Evolutionary conservation across 129 eudicot genomes (phyloP).

Genomic region (Escallonia herrerae): DNA sequence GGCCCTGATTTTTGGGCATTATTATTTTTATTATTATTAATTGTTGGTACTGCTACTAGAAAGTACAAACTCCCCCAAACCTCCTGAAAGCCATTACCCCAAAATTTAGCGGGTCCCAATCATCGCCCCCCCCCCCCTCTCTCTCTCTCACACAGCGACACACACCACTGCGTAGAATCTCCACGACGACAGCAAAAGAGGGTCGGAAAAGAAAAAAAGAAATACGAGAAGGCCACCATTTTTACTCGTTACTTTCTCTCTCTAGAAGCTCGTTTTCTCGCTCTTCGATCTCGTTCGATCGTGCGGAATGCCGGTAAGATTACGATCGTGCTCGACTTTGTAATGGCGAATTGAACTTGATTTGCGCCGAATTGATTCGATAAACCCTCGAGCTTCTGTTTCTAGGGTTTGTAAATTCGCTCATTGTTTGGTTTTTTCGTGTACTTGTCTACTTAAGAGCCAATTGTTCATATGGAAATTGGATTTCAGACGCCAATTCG

Average conservation of each 20-base stretch:
- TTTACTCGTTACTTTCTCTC: background rate
- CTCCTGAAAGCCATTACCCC: no score
- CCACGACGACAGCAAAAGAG: background rate
- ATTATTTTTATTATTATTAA: no score
- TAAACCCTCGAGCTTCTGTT: conserved; percentile 24
- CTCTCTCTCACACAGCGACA: background rate
- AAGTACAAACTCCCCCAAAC: no score
- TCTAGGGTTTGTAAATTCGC: conserved; percentile 16
- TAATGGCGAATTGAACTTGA: background rate
- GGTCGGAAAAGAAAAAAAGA: no score
- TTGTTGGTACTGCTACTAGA: no score
- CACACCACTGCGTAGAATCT: background rate
- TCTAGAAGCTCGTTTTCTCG: no score
- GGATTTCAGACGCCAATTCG: conserved; percentile 3
- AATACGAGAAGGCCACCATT: background rate
- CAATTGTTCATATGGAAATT: background rate
- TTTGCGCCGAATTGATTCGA: background rate
- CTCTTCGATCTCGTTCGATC: conserved; percentile 23
- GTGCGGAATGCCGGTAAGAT: conserved; percentile 21
- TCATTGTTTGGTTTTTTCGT: background rate
- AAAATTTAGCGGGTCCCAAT: no score
- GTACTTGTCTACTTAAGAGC: background rate
- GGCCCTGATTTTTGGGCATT: no score
- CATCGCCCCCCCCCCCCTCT: no score
- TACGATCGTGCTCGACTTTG: background rate